A percentile compares a stretch with the other conserved stretches of the same genome.
Evolutionary conservation across 768 basidiomycete species (phyloP).

Genomic region (Lactifluus echinatus): DNA sequence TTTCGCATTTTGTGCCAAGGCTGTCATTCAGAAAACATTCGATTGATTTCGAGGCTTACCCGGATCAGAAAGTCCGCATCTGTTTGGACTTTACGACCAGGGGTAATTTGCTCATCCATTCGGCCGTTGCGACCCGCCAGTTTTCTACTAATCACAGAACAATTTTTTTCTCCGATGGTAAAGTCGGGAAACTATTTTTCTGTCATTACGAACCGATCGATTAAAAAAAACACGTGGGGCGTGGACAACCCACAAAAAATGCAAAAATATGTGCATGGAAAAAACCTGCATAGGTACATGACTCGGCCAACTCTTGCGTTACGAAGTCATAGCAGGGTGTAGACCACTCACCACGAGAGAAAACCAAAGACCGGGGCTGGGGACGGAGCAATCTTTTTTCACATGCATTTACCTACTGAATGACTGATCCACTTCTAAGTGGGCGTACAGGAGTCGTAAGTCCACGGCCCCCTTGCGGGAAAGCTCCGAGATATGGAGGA

Average conservation of each 20-base stretch:
- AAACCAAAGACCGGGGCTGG: not conserved
- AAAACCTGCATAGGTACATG: too few species aligned
- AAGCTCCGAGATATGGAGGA: not conserved
- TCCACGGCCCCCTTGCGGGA: not conserved
- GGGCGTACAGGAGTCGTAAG: not conserved
- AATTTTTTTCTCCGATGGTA: not conserved
- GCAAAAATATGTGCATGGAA: not conserved
- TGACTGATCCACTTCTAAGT: too few species aligned
- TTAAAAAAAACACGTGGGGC: not conserved
- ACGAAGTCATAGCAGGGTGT: not conserved
- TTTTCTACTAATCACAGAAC: not conserved
- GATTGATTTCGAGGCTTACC: not conserved
- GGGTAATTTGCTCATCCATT: not conserved
- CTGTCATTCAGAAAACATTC: not conserved
- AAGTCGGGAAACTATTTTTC: not conserved
- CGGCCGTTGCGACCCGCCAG: not conserved
- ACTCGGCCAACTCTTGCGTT: not conserved
- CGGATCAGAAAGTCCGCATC: not conserved
- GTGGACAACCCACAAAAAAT: not conserved
- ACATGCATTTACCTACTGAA: too few species aligned
- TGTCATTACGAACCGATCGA: not conserved
- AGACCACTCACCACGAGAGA: not conserved
- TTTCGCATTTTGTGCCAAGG: not conserved
- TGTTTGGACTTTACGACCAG: not conserved
- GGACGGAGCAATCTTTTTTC: not conserved